These are phyloP conservation scores for Pyrenula massariospora DNA, from an alignment of 495 filamentous ascomycete species.

Conservation along the genomic window DNA sequence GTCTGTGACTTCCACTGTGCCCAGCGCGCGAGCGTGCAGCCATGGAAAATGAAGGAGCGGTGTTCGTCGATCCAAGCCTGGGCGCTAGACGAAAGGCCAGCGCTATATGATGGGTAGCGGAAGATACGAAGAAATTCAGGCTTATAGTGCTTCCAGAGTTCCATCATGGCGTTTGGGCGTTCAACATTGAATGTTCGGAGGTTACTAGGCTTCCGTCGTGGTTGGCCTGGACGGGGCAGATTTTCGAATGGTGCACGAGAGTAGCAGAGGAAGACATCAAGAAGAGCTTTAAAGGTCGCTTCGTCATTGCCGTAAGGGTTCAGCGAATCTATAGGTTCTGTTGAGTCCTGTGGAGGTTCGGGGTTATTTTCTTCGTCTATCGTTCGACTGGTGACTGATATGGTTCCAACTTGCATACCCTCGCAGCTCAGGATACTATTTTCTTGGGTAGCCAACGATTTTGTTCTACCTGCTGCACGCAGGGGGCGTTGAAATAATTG, in stretches of 20 bases:
- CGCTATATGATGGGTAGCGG: not conserved
- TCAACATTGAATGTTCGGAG: not conserved
- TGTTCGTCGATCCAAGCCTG: not conserved
- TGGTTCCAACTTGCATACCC: not conserved
- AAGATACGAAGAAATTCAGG: not conserved
- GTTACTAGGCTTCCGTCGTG: too few relatives aligned
- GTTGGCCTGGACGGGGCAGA: not conserved
- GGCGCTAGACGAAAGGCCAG: not conserved
- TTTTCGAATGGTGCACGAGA: not conserved
- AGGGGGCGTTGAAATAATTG: not conserved
- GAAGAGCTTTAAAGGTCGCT: not conserved
- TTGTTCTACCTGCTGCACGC: not conserved
- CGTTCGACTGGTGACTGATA: not conserved
- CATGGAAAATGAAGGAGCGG: not conserved
- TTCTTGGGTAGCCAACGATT: not conserved
- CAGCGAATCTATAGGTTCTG: not conserved
- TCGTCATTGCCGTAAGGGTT: not conserved
- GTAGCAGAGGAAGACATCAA: not conserved
- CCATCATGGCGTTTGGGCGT: not conserved
- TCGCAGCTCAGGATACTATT: not conserved
- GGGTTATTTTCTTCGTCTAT: not conserved
- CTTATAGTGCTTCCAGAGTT: not conserved
- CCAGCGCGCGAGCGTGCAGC: not conserved
- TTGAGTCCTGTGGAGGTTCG: not conserved
- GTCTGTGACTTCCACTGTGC: not conserved